These are phyloP conservation scores for Cenococcum geophilum DNA, from an alignment of 495 filamentous ascomycete species.

Conservation along the genomic window DNA sequence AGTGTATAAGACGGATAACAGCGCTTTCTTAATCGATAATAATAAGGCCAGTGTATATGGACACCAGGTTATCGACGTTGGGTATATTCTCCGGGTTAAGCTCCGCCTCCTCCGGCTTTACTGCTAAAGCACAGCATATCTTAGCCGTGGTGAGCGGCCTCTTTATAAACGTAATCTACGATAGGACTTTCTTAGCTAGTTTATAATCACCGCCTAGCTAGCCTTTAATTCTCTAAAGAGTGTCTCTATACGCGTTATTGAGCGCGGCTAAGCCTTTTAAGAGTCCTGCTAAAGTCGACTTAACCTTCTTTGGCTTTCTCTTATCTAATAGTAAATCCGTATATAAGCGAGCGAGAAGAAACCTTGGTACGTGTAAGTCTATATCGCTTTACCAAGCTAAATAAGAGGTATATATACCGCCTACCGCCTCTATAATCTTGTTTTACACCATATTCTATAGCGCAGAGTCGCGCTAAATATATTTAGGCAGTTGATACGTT, in stretches of 20 bases:
- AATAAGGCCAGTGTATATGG: conserved; percentile 50
- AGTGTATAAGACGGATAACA: conserved; percentile 50
- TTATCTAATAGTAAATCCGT: conserved; percentile 43
- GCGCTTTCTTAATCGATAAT: conserved; percentile 44
- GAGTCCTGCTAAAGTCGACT: conserved; percentile 36
- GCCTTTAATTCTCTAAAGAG: conserved; percentile 43
- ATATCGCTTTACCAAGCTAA: neutral
- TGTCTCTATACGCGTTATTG: conserved; percentile 41
- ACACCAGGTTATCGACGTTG: conserved; percentile 39
- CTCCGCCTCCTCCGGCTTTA: conserved; percentile 28
- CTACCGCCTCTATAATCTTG: conserved; percentile 10
- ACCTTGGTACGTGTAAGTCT: conserved; percentile 35
- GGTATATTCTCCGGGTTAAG: conserved; percentile 43
- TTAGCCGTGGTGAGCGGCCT: conserved; percentile 41
- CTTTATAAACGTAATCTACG: conserved; percentile 43
- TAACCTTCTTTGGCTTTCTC: conserved; percentile 33
- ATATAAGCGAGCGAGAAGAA: conserved; percentile 50
- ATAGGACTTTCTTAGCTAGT: conserved; percentile 39
- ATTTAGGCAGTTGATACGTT: conserved; percentile 11
- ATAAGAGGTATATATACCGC: conserved; percentile 10
- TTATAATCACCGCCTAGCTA: conserved; percentile 32
- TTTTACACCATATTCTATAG: conserved; percentile 6
- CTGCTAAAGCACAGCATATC: conserved; percentile 46
- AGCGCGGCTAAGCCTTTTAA: conserved; percentile 28
- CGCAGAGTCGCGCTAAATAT: conserved; percentile 4